These are phyloP conservation scores for Saturnispora sanitii DNA, from an alignment of 805 yeast species.

Conservation along the genomic window DNA sequence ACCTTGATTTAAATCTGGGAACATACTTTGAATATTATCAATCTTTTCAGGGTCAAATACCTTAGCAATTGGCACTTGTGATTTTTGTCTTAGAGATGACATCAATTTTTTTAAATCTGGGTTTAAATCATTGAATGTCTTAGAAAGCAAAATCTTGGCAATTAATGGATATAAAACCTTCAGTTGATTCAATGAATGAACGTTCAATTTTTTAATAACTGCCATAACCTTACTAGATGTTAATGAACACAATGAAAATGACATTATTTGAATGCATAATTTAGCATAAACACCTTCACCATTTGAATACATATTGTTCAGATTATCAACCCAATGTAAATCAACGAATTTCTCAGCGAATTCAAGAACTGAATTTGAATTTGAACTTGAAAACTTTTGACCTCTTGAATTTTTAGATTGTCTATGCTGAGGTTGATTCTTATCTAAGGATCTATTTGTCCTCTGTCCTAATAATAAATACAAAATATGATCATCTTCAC, in stretches of 20 bases:
- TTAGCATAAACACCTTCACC: conserved; percentile 46
- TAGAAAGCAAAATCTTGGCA: conserved; percentile 43
- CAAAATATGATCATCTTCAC: conserved; percentile 36
- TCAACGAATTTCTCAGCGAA: conserved; percentile 50
- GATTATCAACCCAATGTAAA: conserved; percentile 44
- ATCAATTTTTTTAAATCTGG: conserved; percentile 47
- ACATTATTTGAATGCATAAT: conserved; percentile 37
- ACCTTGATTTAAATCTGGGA: conserved; percentile 48
- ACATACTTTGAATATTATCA: conserved; percentile 40
- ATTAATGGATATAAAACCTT: conserved; percentile 41
- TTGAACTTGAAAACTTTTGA: too few species aligned
- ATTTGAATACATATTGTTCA: conserved; percentile 49
- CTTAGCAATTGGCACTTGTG: conserved; percentile 1
- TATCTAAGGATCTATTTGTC: conserved; percentile 14
- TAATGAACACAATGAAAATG: conserved; percentile 43
- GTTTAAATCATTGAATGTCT: conserved; percentile 33
- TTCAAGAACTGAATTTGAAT: conserved; percentile 8
- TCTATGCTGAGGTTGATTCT: conserved; percentile 9
- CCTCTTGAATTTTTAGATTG: too few species aligned
- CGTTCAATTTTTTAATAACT: conserved; percentile 34
- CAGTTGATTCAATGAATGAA: conserved; percentile 34
- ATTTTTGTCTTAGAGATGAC: conserved; percentile 37
- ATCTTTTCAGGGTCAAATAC: conserved; percentile 30
- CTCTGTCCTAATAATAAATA: conserved; percentile 37
- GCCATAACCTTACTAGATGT: conserved; percentile 34